Evolutionary conservation across 1,284 basidiomycete species (phyloP).

Genomic region (Sphaerobolus stellatus): DNA sequence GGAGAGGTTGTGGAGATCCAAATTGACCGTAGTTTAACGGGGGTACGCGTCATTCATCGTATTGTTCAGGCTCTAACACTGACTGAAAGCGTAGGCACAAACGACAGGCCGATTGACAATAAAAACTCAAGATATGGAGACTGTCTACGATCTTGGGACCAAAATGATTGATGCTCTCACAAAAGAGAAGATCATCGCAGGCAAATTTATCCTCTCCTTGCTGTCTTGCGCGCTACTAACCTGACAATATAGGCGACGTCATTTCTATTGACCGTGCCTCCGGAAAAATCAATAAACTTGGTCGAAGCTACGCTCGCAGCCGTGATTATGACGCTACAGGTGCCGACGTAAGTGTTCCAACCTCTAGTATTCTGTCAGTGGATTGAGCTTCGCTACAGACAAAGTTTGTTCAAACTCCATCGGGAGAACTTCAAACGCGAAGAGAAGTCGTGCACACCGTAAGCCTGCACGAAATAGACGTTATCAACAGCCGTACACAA

Average conservation of each 20-base stretch:
- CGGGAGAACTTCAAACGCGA: constrained; percentile 96
- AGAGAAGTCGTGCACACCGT: constrained; percentile 98
- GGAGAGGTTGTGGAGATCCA: constrained; percentile 99
- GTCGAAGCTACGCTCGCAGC: constrained; percentile 92
- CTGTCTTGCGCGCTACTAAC: neutral
- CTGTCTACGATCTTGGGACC: constrained; percentile 96
- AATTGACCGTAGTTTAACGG: constrained; percentile 95
- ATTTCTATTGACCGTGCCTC: constrained; percentile 97
- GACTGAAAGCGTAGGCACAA: constrained; percentile 68
- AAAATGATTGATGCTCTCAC: constrained; percentile 99
- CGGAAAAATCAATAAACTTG: constrained; percentile 96
- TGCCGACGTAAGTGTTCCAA: constrained; percentile 79
- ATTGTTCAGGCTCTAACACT: neutral
- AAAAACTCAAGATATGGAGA: constrained; percentile 99
- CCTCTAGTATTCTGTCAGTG: constrained; percentile 8
- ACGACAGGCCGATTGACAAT: constrained; percentile 98
- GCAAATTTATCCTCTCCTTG: neutral
- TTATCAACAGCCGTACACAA: constrained; percentile 98
- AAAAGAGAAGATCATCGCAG: constrained; percentile 93
- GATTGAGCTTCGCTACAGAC: constrained; percentile 55
- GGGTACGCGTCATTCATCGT: constrained; percentile 56
- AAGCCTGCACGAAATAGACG: constrained; percentile 97
- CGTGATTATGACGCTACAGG: constrained; percentile 99
- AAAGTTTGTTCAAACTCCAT: constrained; percentile 96
- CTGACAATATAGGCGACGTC: constrained; percentile 67